phyloP scores from a whole-genome alignment of 2,329 filamentous ascomycete species.

The Diaporthe capsici region DNA sequence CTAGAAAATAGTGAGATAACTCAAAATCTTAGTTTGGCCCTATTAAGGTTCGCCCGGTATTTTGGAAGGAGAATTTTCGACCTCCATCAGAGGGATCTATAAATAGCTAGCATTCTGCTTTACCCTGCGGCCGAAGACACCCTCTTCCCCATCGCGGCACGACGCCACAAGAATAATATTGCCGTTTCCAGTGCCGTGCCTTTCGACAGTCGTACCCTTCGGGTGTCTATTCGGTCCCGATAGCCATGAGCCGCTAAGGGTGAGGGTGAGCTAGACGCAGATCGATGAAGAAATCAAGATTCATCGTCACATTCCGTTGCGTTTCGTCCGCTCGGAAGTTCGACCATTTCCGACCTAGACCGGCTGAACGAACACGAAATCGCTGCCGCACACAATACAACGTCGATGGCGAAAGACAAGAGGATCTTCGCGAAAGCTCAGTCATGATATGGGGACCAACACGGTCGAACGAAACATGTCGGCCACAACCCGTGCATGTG shows the following conservation, averaged over 20 bases:
- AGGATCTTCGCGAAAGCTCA: background rate
- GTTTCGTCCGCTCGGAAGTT: constrained; percentile 12
- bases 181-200: constrained; percentile 18
- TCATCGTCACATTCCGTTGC: constrained; percentile 31
- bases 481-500: constrained; percentile 37
- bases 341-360: constrained; percentile 8
- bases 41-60: background rate
- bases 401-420: background rate
- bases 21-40: background rate
- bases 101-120: constrained; percentile 3
- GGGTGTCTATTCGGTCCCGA: constrained; percentile 34
- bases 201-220: background rate
- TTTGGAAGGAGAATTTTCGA: background rate
- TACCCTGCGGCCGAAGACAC: constrained; percentile 10
- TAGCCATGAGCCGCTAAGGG: background rate
- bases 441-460: background rate
- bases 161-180: constrained; percentile 23
- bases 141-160: background rate
- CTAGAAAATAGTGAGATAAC: background rate
- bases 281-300: constrained; percentile 19
- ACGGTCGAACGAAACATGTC: background rate
- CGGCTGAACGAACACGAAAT: background rate
- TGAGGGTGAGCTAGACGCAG: constrained; percentile 12
- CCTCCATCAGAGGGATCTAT: background rate
- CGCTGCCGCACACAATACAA: constrained; percentile 7